Percentiles rank a stretch among this genome's conserved stretches.
Conservation (phyloP, 805 yeast species). For the Henningerozyma blattae region DNA sequence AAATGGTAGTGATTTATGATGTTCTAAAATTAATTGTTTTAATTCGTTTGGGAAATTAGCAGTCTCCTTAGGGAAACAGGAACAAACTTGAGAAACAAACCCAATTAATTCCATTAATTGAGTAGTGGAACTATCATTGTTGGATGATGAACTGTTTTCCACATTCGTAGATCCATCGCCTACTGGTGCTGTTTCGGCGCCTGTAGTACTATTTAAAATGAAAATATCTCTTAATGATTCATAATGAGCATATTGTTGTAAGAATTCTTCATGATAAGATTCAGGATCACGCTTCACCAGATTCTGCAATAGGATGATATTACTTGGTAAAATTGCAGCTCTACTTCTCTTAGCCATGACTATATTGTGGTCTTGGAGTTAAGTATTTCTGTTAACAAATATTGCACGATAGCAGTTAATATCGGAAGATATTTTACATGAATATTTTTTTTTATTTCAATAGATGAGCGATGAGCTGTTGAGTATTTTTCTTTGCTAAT, state of each 20-base stretch:
- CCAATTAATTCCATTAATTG: conserved; percentile 79
- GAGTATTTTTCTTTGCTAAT: too few species aligned
- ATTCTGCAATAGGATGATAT: conserved; percentile 83
- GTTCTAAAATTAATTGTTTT: conserved; percentile 50
- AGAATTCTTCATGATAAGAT: conserved; percentile 87
- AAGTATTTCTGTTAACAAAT: too few species aligned
- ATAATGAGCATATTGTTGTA: conserved; percentile 87
- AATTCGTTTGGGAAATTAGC: conserved; percentile 74
- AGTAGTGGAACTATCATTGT: conserved; percentile 19
- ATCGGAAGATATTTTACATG: too few species aligned
- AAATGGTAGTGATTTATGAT: conserved; percentile 74
- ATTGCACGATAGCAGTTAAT: too few species aligned
- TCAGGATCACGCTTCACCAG: conserved; percentile 88
- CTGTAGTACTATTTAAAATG: conserved; percentile 37
- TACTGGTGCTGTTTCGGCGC: conserved; percentile 18
- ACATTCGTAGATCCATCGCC: conserved; percentile 23
- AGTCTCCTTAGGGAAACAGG: conserved; percentile 84
- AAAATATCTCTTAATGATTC: conserved; percentile 83
- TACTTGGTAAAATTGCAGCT: conserved; percentile 87
- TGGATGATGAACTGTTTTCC: conserved; percentile 2
- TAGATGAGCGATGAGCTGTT: too few species aligned
- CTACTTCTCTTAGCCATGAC: conserved; percentile 87
- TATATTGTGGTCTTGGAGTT: too few species aligned
- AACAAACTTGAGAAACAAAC: conserved; percentile 83
- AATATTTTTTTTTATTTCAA: too few species aligned